These are phyloP conservation scores for Kodamaea fukazawae DNA, from an alignment of 805 yeast genomes.

Conservation along the genomic window DNA sequence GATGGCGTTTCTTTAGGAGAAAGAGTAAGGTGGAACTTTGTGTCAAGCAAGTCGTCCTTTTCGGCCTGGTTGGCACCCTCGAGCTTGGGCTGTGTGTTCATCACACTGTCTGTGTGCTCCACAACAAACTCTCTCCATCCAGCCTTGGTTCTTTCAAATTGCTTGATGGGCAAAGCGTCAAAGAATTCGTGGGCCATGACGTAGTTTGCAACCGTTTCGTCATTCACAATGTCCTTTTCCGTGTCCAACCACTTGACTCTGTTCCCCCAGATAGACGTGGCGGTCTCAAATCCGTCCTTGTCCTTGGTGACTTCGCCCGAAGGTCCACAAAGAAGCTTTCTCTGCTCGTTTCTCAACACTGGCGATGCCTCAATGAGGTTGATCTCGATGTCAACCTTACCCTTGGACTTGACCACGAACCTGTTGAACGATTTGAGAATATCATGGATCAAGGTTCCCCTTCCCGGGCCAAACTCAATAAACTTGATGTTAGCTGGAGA, in stretches of 20 bases:
- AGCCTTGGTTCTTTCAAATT: conserved; percentile 55
- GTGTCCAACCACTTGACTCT: conserved; percentile 59
- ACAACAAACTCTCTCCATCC: conserved; percentile 84
- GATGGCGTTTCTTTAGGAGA: conserved; percentile 62
- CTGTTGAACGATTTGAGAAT: conserved; percentile 47
- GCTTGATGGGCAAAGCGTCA: conserved; percentile 79
- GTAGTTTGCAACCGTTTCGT: conserved; percentile 47
- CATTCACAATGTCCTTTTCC: conserved; percentile 42
- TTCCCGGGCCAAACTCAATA: conserved; percentile 83
- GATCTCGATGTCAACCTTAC: conserved; percentile 36
- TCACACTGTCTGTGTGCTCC: conserved; percentile 46
- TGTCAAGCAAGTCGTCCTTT: conserved; percentile 16
- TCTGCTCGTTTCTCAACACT: conserved; percentile 58
- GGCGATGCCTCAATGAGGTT: conserved; percentile 71
- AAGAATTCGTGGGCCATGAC: conserved; percentile 83
- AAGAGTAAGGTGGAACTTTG: conserved; percentile 54
- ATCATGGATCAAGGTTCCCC: conserved; percentile 76
- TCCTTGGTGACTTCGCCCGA: conserved; percentile 11
- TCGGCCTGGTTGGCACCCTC: conserved; percentile 11
- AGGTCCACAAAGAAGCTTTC: conserved; percentile 44
- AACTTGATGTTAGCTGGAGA: conserved; percentile 49
- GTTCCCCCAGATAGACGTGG: conserved; percentile 51
- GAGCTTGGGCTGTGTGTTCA: conserved; percentile 30
- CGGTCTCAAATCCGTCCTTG: conserved; percentile 32
- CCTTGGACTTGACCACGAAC: conserved; percentile 26